Percentiles rank a stretch among this genome's conserved stretches.
phyloP scores from a whole-genome alignment of 495 filamentous ascomycete genomes.

The Hyaloscypha hepaticicola region DNA sequence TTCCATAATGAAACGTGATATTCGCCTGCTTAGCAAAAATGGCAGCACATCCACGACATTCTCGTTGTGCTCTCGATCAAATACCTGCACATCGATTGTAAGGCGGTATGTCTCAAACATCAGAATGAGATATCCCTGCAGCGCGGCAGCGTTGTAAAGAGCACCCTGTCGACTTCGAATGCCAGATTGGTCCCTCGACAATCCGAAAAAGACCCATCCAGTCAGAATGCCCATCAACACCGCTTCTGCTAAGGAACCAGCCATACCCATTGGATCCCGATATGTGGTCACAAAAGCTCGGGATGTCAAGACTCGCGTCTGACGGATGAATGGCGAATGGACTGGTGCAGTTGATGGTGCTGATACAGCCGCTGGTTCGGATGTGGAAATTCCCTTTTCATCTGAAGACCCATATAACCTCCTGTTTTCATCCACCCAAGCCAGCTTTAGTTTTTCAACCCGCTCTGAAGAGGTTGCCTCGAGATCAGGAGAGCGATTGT shows the following conservation, averaged over 20 bases:
- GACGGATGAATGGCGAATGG: conserved; percentile 51
- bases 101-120: conserved; percentile 71
- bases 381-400: conserved; percentile 6
- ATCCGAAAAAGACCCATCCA: conserved; percentile 67
- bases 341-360: background rate
- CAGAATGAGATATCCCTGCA: conserved; percentile 73
- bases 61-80: conserved; percentile 71
- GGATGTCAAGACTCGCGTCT: conserved; percentile 61
- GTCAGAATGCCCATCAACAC: conserved; percentile 63
- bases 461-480: conserved; percentile 56
- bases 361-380: background rate
- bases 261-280: conserved; percentile 69
- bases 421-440: conserved; percentile 48
- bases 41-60: conserved; percentile 65
- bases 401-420: conserved; percentile 22
- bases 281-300: conserved; percentile 65
- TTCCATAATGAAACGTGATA: conserved; percentile 63
- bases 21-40: conserved; percentile 62
- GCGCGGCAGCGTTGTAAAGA: conserved; percentile 61
- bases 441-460: conserved; percentile 51
- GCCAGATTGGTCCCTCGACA: conserved; percentile 59
- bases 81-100: conserved; percentile 67
- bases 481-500: conserved; percentile 60
- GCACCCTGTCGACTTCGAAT: conserved; percentile 66
- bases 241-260: conserved; percentile 63